Base-by-base conservation (phyloP, 2,329 filamentous ascomycete species). In the Paraconiothyrium sp. region DNA sequence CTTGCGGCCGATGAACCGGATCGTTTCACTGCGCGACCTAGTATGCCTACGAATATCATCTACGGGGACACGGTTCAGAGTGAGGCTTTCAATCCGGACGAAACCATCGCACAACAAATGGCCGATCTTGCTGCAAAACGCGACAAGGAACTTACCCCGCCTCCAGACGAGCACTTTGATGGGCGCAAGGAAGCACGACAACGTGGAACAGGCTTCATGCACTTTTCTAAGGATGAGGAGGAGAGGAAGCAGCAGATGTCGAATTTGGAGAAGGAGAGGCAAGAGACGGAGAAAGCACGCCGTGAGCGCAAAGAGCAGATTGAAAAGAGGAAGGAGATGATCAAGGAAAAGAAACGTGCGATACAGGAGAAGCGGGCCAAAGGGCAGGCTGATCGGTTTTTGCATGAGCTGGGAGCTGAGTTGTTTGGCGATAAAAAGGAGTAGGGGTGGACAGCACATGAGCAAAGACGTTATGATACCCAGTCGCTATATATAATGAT, bases 181-280 rank as follows among this genome's bases (percentile, higher is more conserved):
- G 92, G 92, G 1, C 86, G 87, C 63, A 86, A 85, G 63, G 95
- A 99, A 84, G 89, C 97, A 52, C 85, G 95, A 63, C 92, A 88
- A 48, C 94, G 95, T 71, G 95, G 95, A 4, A 92, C 92, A 0
- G 95, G 92, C 0, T 99, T 98, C 80, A 97, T 93, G 81, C 89
- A 91, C 59, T 98, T 99, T 76, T 92, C 90, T 61, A 87, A 86
- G 67, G 91, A 97, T 77, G 89, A 90, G 73, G 88, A 86, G 67
- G 83, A 84, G 66, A 79, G 86, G 51, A 83, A 89, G 73, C 79
- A 80, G 71, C 92, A 98, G 84, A 97, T 98, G 92, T 84, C 87
- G 67, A 85, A 84, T 48, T 81, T 97, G 58, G 85, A 88, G 65
- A 83, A 84, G 68, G 89, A 93, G 76, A 84, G 92, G 61, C 79